These are phyloP conservation scores for Zygoascus hellenicus DNA, from an alignment of 1,139 yeast species.

Conservation along the genomic window DNA sequence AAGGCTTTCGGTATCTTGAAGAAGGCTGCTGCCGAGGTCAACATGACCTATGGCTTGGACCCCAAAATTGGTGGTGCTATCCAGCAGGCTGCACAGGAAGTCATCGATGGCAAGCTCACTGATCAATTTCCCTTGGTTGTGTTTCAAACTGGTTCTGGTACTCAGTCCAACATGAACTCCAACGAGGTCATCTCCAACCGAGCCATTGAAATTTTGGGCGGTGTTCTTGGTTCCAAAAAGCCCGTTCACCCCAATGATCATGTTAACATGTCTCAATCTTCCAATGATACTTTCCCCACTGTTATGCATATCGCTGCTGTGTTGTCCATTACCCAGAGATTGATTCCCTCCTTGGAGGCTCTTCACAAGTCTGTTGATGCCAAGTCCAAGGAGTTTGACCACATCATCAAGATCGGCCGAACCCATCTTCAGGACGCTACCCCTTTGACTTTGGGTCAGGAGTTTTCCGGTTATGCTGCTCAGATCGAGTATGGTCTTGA, in stretches of 20 bases:
- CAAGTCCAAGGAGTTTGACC: conserved; percentile 75
- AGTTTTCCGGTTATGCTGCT: conserved; percentile 92
- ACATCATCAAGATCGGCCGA: conserved; percentile 96
- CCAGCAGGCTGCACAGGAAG: conserved; percentile 93
- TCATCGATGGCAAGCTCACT: conserved; percentile 80
- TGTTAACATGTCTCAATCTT: conserved; percentile 96
- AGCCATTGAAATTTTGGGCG: conserved; percentile 93
- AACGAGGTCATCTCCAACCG: conserved; percentile 97
- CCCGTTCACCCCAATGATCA: conserved; percentile 99
- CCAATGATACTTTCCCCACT: conserved; percentile 97
- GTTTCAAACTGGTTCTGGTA: conserved; percentile 98
- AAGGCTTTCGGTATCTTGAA: conserved; percentile 90
- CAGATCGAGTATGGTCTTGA: conserved; percentile 87
- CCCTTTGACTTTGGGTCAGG: conserved; percentile 96
- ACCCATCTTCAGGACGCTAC: conserved; percentile 99
- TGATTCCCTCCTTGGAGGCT: conserved; percentile 72
- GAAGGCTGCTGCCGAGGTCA: conserved; percentile 92
- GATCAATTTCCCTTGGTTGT: conserved; percentile 97
- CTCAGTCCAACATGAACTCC: conserved; percentile 98
- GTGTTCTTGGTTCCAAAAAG: conserved; percentile 79
- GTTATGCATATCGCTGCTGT: conserved; percentile 99
- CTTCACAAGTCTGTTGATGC: conserved; percentile 71
- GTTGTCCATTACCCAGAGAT: conserved; percentile 65
- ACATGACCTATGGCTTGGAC: conserved; percentile 79
- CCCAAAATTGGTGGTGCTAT: conserved; percentile 79